Base-by-base conservation (phyloP, 2,329 filamentous ascomycete genomes). In the Onygenales sp. region DNA sequence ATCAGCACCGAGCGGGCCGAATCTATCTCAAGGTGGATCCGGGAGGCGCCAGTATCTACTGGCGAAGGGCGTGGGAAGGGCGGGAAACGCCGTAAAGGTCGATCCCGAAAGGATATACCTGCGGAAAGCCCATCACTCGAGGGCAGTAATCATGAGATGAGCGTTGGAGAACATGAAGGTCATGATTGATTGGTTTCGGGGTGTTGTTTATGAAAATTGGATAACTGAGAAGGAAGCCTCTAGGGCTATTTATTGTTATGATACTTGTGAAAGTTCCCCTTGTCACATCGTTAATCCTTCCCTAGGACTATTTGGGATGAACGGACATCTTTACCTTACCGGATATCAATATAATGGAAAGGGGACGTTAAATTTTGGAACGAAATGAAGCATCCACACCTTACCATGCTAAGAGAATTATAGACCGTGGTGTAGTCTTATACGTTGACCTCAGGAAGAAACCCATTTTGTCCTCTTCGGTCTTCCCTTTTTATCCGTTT, bases 1-100 rank as follows among this genome's bases (percentile, higher is more conserved):
- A 82, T 88, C 58, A 76, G 79, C 14, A 87, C 85, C 1, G 84
- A 87, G 58, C 78, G 87, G 21, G 86, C 87, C 0, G 77, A 82
- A 47, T 79, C 80, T 14, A 81, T 92, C 54, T 79, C 83, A 0
- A 72, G 80, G 43, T 93, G 88, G 87, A 79, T 92, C 21, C 70
- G 71, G 48, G 77, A 84, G 54, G 82, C 80, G 0, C 81, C 80
- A 17, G 31, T 57, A n/a, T 51, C 54, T 27, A 54, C 53, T 10
- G 58, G 58, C 2, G 55, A 55, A 21, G 57, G 57, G 7, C 52
- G 45, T 7, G 50, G 39, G 17, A 57, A 56, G 47, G 54, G 51
- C 5, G 57, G 57, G 31, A 58, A 50, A 43, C 54, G 46, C 8
- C 32, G 47, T 6, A 55, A 35, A 14, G 33, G 47, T 36, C 44